phyloP scores from a whole-genome alignment of 768 basidiomycete species.

The Leccinum fibrillosum region DNA sequence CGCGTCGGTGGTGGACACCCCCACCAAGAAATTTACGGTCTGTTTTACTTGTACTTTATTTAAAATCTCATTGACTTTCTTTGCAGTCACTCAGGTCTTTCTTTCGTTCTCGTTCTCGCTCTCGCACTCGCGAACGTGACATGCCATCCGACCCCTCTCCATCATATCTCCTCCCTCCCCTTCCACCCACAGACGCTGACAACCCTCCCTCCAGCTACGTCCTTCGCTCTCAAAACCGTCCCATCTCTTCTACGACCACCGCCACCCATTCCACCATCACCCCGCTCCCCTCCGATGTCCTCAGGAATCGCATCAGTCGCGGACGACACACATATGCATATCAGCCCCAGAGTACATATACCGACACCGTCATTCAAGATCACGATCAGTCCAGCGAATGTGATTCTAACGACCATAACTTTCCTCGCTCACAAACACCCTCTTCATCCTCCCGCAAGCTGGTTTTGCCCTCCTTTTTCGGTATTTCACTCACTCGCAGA shows the following conservation, averaged over 20 bases:
- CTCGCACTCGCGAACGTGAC: conserved; percentile 34
- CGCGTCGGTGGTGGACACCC: not conserved
- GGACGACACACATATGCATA: conserved; percentile 17
- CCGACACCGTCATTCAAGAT: conserved; percentile 9
- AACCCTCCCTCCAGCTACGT: conserved; percentile 19
- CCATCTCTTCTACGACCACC: conserved; percentile 63
- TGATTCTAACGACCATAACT: conserved; percentile 20
- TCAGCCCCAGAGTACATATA: conserved; percentile 13
- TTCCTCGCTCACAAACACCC: conserved; percentile 28
- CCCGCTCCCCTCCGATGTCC: conserved; percentile 49
- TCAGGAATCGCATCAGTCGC: conserved; percentile 16
- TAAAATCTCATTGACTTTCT: not conserved
- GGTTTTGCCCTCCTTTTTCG: conserved; percentile 24
- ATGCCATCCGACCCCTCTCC: conserved; percentile 8
- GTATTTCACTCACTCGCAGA: conserved; percentile 28
- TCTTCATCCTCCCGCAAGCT: conserved; percentile 25
- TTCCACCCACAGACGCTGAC: conserved; percentile 8
- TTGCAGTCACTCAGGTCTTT: conserved; percentile 55
- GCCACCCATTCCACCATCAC: conserved; percentile 60
- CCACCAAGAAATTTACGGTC: not conserved
- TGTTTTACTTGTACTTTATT: not conserved
- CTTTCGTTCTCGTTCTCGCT: conserved; percentile 51
- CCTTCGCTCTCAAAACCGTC: conserved; percentile 52
- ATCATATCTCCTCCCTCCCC: not conserved
- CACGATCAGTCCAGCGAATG: conserved; percentile 13